Evolutionary conservation across 1,139 yeast species (phyloP), one percentile per base, ranked within the genome.

Genomic region (Arxiozyma heterogenica): DNA sequence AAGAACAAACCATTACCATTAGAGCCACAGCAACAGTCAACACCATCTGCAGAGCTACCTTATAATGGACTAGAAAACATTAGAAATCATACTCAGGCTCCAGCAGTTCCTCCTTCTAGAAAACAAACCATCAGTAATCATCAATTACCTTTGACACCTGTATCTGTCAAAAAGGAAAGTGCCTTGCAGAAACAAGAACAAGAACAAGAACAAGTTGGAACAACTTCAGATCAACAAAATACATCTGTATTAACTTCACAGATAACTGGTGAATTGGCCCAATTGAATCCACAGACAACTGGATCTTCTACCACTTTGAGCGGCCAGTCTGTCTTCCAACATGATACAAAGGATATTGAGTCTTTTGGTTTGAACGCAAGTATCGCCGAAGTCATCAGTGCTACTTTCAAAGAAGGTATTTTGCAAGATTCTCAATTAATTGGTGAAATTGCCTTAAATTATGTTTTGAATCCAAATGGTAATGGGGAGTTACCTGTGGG

Each of bases 401-500:
- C 88, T 4, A 76, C 78, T 22, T 82, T 84, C 66, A 80, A 80
- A 58, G 89, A 84, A 65, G 94, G 93, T 34, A 71, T 72, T 47
- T 71, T 83, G 44, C 64, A 68, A 3, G 77, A 80, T 50, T 78
- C 86, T 1, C 84, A 84, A 62, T 76, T 83, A 18, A 77, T 85
- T 56, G 96, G 96, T 48, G 96, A 88, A 68, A 73, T 88, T 61
- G 94, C 95, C 0, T 79, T 88, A 65, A 83, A 83, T 64, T 87
- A 80, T 69, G 77, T 66, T 62, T 42, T 73, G 55, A 69, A 73
- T 60, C 60, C 67, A 2, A 52, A 51, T 2, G 49, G 51, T 59
- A 56, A 64, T 64, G 58, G 61, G 5, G 57, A 59, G 25, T 43
- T 68, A n/a, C 75, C 76, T 49, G 60, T 64, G 2, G 70, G 66